phyloP scores from a whole-genome alignment of 257 asterid species.

The Solanum gandarillasii region DNA sequence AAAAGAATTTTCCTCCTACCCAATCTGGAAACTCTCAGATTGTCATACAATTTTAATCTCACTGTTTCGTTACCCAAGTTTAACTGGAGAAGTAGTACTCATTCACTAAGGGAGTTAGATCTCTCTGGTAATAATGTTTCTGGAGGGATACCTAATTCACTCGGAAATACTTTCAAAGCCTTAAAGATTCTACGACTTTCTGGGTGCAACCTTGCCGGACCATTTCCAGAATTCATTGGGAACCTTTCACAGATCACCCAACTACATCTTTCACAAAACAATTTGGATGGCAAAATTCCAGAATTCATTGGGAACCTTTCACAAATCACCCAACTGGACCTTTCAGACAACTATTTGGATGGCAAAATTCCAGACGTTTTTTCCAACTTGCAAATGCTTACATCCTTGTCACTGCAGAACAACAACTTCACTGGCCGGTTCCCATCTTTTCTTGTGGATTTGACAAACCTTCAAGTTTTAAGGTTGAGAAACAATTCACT shows the following conservation, averaged over 20 bases:
- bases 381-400: background rate
- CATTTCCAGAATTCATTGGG: background rate
- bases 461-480: background rate
- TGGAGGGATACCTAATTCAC: background rate
- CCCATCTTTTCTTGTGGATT: background rate
- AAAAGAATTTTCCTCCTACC: background rate
- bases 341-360: background rate
- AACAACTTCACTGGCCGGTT: background rate
- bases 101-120: background rate
- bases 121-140: background rate
- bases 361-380: background rate
- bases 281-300: background rate
- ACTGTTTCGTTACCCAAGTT: background rate
- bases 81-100: background rate
- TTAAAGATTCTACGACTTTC: background rate
- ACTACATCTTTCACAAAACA: background rate
- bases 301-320: background rate
- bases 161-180: background rate
- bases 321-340: background rate
- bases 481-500: background rate
- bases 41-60: accelerated
- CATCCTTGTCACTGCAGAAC: accelerated
- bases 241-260: background rate
- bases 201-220: background rate
- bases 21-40: background rate